phyloP scores from a whole-genome alignment of 805 yeast species.

The Ogataea haglerorum region DNA sequence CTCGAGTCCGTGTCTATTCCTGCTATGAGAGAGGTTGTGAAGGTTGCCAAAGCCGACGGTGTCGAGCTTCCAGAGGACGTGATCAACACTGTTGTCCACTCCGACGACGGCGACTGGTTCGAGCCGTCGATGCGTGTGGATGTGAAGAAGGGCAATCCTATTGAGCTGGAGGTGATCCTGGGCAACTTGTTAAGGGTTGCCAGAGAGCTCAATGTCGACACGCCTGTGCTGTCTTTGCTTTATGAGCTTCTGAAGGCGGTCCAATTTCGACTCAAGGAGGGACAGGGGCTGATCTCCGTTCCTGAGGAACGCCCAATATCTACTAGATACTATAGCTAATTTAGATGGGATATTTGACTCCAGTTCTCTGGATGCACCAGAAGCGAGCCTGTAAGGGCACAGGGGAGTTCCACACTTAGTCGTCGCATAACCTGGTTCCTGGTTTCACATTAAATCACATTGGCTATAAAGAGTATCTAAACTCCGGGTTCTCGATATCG shows the following conservation, averaged over 20 bases:
- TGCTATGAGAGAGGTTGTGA: conserved; percentile 64
- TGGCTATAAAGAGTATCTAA: too few relatives aligned
- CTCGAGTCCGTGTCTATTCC: conserved; percentile 43
- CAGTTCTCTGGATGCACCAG: too few relatives aligned
- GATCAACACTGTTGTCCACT: conserved; percentile 48
- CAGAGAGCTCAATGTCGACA: conserved; percentile 40
- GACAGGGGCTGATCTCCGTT: conserved; percentile 41
- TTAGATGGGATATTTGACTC: too few relatives aligned
- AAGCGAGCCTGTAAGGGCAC: too few relatives aligned
- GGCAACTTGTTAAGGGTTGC: conserved; percentile 62
- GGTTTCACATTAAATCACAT: too few relatives aligned
- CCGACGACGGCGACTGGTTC: conserved; percentile 56
- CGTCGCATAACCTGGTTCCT: too few relatives aligned
- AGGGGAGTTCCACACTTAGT: too few relatives aligned
- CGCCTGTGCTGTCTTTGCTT: conserved; percentile 59
- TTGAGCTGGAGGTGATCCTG: conserved; percentile 69
- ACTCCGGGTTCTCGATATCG: conserved; percentile 13
- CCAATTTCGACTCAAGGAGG: conserved; percentile 62
- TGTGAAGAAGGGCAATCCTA: conserved; percentile 54
- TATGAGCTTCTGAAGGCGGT: conserved; percentile 57
- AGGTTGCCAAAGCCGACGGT: conserved; percentile 70
- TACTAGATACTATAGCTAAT: conserved; percentile 13
- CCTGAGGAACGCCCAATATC: conserved; percentile 41
- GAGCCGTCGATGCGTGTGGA: conserved; percentile 74
- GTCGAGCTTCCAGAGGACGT: conserved; percentile 45